A percentile compares a stretch with the other conserved stretches of the same genome.
Evolutionary conservation across 352 stramenopile species (phyloP).

Genomic region (Phytophthora sp.): DNA sequence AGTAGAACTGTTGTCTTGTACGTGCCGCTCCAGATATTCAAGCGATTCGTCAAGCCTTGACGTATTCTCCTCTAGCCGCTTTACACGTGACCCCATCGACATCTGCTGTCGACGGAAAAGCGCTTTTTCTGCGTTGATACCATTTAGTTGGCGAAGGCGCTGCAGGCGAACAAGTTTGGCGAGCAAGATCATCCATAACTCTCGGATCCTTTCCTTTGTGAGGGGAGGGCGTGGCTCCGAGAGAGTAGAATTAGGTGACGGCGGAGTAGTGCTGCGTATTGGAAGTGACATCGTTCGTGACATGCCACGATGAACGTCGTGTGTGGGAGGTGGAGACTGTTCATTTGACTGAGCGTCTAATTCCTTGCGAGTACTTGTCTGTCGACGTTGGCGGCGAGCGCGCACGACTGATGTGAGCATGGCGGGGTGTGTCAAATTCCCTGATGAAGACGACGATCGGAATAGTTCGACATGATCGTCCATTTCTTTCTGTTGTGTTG

Average conservation of each 20-base stretch:
- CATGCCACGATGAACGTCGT: neutral
- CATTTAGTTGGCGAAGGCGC: constrained; percentile 60
- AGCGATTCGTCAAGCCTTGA: constrained; percentile 57
- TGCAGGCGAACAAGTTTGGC: constrained; percentile 58
- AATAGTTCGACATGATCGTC: constrained; percentile 36
- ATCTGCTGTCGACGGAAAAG: constrained; percentile 67
- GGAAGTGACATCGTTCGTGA: neutral
- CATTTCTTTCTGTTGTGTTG: constrained; percentile 34
- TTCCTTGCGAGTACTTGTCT: constrained; percentile 31
- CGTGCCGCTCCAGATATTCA: constrained; percentile 47
- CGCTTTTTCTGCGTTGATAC: constrained; percentile 50
- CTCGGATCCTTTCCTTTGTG: constrained; percentile 42
- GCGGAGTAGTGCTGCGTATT: neutral
- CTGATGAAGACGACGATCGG: constrained; percentile 19
- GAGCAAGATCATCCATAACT: constrained; percentile 57
- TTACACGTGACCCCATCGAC: constrained; percentile 67
- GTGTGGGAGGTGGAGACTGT: neutral
- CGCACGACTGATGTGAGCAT: constrained; percentile 30
- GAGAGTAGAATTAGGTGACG: neutral
- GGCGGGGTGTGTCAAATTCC: constrained; percentile 3
- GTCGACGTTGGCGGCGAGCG: constrained; percentile 41
- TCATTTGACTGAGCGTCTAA: constrained; percentile 10
- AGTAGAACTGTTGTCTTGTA: constrained; percentile 44
- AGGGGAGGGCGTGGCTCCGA: constrained; percentile 30
- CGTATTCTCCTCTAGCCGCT: constrained; percentile 60